phyloP scores from a whole-genome alignment of 352 stramenopile genomes.

The Phytophthora rubi region DNA sequence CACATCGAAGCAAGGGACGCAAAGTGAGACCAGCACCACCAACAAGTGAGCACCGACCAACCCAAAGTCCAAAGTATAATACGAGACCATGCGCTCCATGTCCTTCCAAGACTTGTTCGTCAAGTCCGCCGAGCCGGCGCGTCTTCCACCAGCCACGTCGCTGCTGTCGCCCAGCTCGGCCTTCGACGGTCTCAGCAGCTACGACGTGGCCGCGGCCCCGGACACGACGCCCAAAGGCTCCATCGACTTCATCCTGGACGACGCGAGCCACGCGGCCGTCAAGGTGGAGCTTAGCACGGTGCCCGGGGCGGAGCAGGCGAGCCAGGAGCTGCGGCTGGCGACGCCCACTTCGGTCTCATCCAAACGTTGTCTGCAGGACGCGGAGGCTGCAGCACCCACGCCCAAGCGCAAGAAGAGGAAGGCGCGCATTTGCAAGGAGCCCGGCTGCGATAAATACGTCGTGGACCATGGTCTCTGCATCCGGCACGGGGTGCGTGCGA shows the following conservation, averaged over 20 bases:
- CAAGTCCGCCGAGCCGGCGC: conserved; percentile 9
- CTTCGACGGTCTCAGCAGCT: conserved; percentile 6
- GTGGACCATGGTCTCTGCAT: conserved; percentile 63
- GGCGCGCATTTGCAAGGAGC: conserved; percentile 55
- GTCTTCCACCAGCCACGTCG: conserved; percentile 18
- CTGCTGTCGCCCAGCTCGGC: conserved; percentile 20
- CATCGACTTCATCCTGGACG: conserved; percentile 40
- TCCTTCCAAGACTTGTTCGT: conserved; percentile 43
- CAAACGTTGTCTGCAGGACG: conserved; percentile 16
- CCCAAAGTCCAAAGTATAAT: neutral
- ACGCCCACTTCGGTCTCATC: conserved; percentile 5
- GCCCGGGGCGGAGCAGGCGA: neutral
- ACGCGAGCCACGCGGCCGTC: conserved; percentile 14
- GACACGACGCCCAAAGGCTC: conserved; percentile 34
- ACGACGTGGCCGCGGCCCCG: neutral
- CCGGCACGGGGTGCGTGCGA: conserved; percentile 32
- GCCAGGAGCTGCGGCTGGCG: conserved; percentile 18
- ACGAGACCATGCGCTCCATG: conserved; percentile 27
- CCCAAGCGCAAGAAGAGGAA: conserved; percentile 50
- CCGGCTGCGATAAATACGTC: conserved; percentile 62
- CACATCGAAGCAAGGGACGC: conserved; percentile 12
- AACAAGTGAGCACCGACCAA: no score
- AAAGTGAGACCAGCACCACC: neutral
- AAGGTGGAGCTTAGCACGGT: conserved; percentile 23
- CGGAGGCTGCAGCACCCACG: neutral